Percentiles rank a stretch among this genome's conserved stretches.
phyloP scores from a whole-genome alignment of 2,329 filamentous ascomycete genomes.

The Periglandula ipomoeae region DNA sequence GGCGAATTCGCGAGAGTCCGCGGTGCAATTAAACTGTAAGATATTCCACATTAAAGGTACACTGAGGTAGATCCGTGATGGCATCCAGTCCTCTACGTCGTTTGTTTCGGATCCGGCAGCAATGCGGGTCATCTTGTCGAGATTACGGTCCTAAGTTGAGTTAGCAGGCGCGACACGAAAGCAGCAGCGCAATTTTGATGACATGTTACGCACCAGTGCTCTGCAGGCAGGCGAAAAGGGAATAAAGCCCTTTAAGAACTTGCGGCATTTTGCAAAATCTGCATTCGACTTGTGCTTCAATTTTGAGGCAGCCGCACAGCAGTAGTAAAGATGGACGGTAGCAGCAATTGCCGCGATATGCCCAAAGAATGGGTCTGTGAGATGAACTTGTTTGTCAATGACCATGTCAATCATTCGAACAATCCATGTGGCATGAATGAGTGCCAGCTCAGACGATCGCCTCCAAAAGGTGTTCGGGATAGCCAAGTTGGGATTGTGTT shows the following conservation, averaged over 20 bases:
- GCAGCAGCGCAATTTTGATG: not conserved
- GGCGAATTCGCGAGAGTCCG: constrained; percentile 25
- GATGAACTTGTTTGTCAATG: constrained; percentile 36
- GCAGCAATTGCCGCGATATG: constrained; percentile 42
- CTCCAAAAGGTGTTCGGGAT: constrained; percentile 47
- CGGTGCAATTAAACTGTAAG: constrained; percentile 35
- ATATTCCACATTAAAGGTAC: constrained; percentile 45
- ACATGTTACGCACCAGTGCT: constrained; percentile 29
- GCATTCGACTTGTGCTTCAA: constrained; percentile 42
- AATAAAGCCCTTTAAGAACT: constrained; percentile 39
- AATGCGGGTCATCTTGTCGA: constrained; percentile 39
- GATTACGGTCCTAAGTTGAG: constrained; percentile 32
- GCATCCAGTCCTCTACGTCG: constrained; percentile 42
- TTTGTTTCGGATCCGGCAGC: constrained; percentile 38
- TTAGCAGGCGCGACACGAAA: not conserved
- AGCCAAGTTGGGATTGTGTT: constrained; percentile 40
- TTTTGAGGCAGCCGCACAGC: constrained; percentile 37
- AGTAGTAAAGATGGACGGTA: constrained; percentile 44
- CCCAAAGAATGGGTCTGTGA: constrained; percentile 43
- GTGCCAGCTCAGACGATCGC: constrained; percentile 38
- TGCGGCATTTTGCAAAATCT: constrained; percentile 40
- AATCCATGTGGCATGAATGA: constrained; percentile 44
- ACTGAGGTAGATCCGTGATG: constrained; percentile 42
- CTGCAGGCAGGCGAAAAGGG: constrained; percentile 36
- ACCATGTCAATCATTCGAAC: constrained; percentile 46